Conservation (phyloP, 352 stramenopile species). For the Aphanomyces cochlioides region DNA sequence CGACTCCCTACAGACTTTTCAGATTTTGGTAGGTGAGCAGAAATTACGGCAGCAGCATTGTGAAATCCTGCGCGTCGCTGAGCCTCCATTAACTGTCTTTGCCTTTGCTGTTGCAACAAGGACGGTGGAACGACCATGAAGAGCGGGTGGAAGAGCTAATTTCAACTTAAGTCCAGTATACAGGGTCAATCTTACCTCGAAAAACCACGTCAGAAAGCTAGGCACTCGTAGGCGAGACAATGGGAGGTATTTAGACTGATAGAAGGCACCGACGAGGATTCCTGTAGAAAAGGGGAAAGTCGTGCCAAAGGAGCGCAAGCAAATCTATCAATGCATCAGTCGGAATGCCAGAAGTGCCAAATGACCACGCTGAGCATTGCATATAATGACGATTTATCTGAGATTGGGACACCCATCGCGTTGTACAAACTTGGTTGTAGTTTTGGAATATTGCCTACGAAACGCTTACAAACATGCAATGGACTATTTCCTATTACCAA, state of each 20-base stretch:
- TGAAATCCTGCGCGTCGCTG: conserved; percentile 47
- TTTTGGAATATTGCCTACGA: conserved; percentile 69
- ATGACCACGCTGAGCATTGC: conserved; percentile 65
- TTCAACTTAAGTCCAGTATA: neutral
- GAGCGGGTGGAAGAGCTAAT: conserved; percentile 57
- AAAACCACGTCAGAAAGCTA: conserved; percentile 57
- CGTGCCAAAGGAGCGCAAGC: conserved; percentile 53
- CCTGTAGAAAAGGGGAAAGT: conserved; percentile 61
- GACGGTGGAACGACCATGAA: conserved; percentile 79
- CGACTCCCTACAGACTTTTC: conserved; percentile 36
- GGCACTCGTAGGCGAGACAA: conserved; percentile 68
- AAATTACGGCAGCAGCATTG: neutral
- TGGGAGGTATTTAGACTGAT: conserved; percentile 50
- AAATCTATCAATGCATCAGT: conserved; percentile 42
- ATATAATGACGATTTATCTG: conserved; percentile 78
- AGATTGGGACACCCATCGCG: conserved; percentile 68
- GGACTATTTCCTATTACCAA: conserved; percentile 43
- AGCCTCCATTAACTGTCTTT: conserved; percentile 64
- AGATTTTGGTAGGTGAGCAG: neutral
- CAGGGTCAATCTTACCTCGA: conserved; percentile 40
- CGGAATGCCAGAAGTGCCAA: neutral
- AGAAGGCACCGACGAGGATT: conserved; percentile 56
- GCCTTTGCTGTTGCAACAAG: conserved; percentile 55
- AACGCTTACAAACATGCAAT: neutral
- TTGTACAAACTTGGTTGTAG: conserved; percentile 59